A percentile compares a stretch with the other conserved stretches of the same genome.
Evolutionary conservation across 2,329 filamentous ascomycete species (phyloP).

Genomic region (Pestalotiopsis sp.): DNA sequence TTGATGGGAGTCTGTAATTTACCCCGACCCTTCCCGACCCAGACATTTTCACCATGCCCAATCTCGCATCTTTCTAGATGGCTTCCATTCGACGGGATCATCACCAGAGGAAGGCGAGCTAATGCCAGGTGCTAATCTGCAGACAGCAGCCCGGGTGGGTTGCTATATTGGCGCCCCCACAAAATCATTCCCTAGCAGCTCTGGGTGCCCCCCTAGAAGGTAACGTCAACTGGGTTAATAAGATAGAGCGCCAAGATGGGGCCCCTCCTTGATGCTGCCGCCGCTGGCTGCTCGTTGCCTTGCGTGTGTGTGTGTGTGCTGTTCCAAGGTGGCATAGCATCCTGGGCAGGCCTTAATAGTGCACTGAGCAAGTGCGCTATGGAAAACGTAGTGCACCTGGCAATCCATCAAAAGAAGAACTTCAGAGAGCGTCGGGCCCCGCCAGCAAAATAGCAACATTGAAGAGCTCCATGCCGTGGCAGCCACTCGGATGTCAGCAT

Average conservation of each 20-base stretch:
- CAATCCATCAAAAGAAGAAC: background rate
- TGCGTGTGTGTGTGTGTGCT: background rate
- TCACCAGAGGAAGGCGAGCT: background rate
- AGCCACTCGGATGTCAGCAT: background rate
- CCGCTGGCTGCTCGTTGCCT: too few species aligned
- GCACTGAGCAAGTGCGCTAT: background rate
- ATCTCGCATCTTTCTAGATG: constrained; percentile 14
- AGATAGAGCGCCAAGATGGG: background rate
- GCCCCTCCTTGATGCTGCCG: background rate
- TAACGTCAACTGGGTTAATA: background rate
- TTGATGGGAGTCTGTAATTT: background rate
- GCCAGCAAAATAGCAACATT: background rate
- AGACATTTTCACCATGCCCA: constrained; percentile 5
- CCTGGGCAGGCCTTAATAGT: background rate
- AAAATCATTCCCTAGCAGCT: constrained; percentile 1
- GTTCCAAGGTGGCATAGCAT: background rate
- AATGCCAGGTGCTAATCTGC: constrained; percentile 6
- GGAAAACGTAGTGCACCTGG: background rate
- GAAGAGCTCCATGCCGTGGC: background rate
- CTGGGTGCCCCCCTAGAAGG: background rate
- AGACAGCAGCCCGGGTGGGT: constrained; percentile 2
- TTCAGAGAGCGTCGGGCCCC: background rate
- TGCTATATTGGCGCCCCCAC: constrained; percentile 11
- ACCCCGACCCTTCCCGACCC: background rate
- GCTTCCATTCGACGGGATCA: constrained; percentile 4